Percentiles rank a stretch among this genome's conserved stretches.
Evolutionary conservation across 768 basidiomycete genomes (phyloP).

Genomic region (Amanita pseudoporphyria): DNA sequence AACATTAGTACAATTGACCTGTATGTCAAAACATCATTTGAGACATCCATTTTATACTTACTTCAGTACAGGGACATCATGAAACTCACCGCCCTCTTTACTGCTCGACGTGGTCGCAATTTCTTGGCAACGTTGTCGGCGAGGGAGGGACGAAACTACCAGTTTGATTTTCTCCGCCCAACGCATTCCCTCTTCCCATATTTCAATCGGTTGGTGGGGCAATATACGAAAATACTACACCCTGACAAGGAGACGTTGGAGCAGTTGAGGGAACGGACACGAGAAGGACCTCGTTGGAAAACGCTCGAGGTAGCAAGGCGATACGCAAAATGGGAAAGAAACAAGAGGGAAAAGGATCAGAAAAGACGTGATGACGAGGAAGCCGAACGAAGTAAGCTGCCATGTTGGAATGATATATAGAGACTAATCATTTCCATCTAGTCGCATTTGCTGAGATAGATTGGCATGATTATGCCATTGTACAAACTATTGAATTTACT

Average conservation of each 20-base stretch:
- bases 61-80: constrained; percentile 67
- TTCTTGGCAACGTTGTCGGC: constrained; percentile 82
- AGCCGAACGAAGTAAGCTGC: constrained; percentile 69
- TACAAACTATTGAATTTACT: constrained; percentile 97
- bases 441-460: constrained; percentile 96
- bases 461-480: constrained; percentile 99
- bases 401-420: constrained; percentile 3
- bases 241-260: constrained; percentile 71
- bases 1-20: constrained; percentile 83
- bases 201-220: constrained; percentile 96
- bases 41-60: background rate
- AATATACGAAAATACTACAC: constrained; percentile 85
- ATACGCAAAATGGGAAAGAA: constrained; percentile 84
- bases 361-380: constrained; percentile 86
- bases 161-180: constrained; percentile 95
- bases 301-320: constrained; percentile 65
- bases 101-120: constrained; percentile 79
- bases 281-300: constrained; percentile 64
- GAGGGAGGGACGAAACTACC: constrained; percentile 90
- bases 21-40: constrained; percentile 42
- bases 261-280: constrained; percentile 53
- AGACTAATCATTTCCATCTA: constrained; percentile 16
- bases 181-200: constrained; percentile 94
- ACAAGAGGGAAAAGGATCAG: constrained; percentile 77
- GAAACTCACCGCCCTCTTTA: constrained; percentile 93